phyloP scores from a whole-genome alignment of 2,329 filamentous ascomycete genomes.

The Epichloe hybrida region DNA sequence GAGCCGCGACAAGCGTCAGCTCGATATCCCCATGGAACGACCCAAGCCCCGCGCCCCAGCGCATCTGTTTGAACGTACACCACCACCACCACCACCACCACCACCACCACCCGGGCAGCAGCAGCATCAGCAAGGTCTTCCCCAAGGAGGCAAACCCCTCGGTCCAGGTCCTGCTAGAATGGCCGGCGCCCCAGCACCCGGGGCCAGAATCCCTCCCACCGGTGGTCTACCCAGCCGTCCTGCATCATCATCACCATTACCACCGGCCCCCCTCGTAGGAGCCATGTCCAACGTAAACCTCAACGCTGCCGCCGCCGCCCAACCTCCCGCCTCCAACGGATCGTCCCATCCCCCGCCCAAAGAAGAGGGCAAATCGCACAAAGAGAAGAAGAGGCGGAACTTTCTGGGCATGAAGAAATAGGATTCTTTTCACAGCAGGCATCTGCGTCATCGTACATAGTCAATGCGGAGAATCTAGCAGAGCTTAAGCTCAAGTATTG shows the following conservation, averaged over 20 bases:
- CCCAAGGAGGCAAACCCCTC: not conserved
- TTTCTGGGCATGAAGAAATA: conserved; percentile 48
- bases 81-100: conserved; percentile 36
- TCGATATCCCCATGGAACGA: conserved; percentile 70
- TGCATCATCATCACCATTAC: not conserved
- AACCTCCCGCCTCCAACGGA: conserved; percentile 2
- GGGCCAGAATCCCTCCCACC: not conserved
- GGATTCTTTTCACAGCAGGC: conserved; percentile 15
- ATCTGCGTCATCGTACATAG: not conserved
- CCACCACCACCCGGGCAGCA: conserved; percentile 31
- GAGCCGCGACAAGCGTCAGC: conserved; percentile 55
- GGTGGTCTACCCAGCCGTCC: conserved; percentile 16
- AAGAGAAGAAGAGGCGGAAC: conserved; percentile 49
- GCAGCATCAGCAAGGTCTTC: conserved; percentile 17
- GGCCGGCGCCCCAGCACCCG: not conserved
- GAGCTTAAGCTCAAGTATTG: too few relatives aligned
- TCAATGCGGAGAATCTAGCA: too few relatives aligned
- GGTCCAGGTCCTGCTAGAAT: conserved; percentile 1
- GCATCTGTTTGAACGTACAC: conserved; percentile 68
- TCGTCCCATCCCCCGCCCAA: conserved; percentile 9
- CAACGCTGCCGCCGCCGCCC: conserved; percentile 8
- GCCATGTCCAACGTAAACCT: conserved; percentile 44
- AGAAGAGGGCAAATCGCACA: conserved; percentile 30
- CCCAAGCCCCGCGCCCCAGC: conserved; percentile 71
- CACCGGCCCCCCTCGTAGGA: conserved; percentile 35